Evolutionary conservation across 2,329 filamentous ascomycete species (phyloP).

Genomic region (Ceratocystis papillata): DNA sequence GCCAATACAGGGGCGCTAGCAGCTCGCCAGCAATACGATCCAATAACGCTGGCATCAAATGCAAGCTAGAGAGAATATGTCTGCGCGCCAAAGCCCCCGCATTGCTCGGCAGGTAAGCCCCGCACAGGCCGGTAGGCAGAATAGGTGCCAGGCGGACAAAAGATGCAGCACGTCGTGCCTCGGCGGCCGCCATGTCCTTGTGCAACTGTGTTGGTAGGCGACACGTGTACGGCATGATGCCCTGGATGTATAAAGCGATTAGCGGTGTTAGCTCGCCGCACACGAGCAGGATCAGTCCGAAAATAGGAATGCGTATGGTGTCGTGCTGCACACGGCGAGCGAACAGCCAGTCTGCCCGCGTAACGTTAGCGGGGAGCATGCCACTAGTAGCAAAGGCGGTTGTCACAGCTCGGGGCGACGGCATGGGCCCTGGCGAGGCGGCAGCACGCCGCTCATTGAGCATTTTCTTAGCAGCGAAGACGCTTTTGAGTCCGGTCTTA

Average conservation of each 20-base stretch:
- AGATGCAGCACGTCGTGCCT: conserved; percentile 41
- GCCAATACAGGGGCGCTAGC: conserved; percentile 42
- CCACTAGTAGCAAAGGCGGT: conserved; percentile 41
- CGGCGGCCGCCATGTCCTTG: conserved; percentile 31
- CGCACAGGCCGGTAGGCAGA: conserved; percentile 32
- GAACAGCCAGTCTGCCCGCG: conserved; percentile 61
- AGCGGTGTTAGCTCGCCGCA: conserved; percentile 82
- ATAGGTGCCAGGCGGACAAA: conserved; percentile 37
- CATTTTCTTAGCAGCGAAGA: conserved; percentile 55
- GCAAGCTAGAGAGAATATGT: conserved; percentile 37
- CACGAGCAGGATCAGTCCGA: conserved; percentile 62
- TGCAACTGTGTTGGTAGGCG: conserved; percentile 65
- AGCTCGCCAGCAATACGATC: conserved; percentile 41
- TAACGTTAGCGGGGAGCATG: conserved; percentile 45
- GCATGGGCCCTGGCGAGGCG: conserved; percentile 27
- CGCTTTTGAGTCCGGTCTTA: conserved; percentile 68
- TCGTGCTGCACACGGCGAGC: conserved; percentile 59
- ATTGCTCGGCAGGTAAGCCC: conserved; percentile 4
- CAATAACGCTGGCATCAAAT: conserved; percentile 40
- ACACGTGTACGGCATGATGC: conserved; percentile 68
- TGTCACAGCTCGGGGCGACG: conserved; percentile 37
- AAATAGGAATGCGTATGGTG: conserved; percentile 64
- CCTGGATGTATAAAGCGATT: conserved; percentile 58
- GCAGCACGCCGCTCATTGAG: conserved; percentile 36
- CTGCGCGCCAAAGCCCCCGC: conserved; percentile 26